phyloP scores from a whole-genome alignment of 805 yeast species.

The Suhomyces kilbournensis region DNA sequence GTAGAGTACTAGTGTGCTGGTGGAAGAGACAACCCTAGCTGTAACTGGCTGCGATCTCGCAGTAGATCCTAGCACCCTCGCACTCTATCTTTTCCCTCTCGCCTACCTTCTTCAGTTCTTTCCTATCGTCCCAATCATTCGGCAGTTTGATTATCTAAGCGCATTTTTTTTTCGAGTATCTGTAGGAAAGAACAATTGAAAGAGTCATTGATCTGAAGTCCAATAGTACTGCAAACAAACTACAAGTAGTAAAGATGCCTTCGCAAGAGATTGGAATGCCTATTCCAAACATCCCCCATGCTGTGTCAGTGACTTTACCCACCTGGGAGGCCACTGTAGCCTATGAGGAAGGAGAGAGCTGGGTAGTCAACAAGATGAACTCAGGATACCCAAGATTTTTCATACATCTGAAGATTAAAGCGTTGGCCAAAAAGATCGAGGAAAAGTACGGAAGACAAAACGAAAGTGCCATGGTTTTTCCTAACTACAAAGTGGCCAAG shows the following conservation, averaged over 20 bases:
- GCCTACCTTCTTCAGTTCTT: neutral
- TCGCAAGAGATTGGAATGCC: constrained; percentile 67
- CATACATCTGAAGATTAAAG: constrained; percentile 61
- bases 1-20: neutral
- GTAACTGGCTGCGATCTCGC: neutral
- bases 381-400: constrained; percentile 90
- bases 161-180: neutral
- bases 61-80: neutral
- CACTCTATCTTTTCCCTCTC: neutral
- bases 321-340: constrained; percentile 93
- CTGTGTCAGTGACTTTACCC: constrained; percentile 92
- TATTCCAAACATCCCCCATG: constrained; percentile 89
- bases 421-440: constrained; percentile 52
- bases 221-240: neutral
- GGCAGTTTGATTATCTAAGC: neutral
- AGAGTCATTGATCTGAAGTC: neutral
- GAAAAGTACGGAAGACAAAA: constrained; percentile 75
- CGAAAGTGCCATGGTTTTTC: constrained; percentile 73
- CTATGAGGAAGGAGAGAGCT: constrained; percentile 84
- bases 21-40: neutral
- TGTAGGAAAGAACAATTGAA: neutral
- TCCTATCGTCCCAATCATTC: neutral
- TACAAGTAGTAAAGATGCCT: constrained; percentile 18
- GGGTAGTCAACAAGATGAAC: constrained; percentile 73
- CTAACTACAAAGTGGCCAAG: constrained; percentile 75